phyloP scores from a whole-genome alignment of 1,139 yeast species.

The Fermentozyma sake region DNA sequence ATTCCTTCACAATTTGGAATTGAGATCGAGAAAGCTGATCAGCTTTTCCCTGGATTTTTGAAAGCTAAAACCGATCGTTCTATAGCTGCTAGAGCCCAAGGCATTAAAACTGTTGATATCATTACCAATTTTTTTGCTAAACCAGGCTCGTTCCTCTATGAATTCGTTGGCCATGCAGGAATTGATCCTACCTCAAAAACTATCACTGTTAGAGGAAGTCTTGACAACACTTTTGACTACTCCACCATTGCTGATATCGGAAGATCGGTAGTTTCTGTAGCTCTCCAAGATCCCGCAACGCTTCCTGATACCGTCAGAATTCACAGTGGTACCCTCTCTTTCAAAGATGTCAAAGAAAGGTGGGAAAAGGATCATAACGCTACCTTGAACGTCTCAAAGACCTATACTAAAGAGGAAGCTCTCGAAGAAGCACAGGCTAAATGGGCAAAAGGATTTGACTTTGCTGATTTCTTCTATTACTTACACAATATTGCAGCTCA shows the following conservation, averaged over 20 bases:
- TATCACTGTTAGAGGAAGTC: conserved; percentile 41
- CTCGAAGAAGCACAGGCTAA: conserved; percentile 24
- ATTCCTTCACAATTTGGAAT: conserved; percentile 63
- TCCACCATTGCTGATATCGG: conserved; percentile 47
- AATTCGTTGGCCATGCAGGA: conserved; percentile 34
- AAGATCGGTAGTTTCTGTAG: conserved; percentile 29
- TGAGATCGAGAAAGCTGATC: conserved; percentile 25
- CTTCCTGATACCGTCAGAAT: conserved; percentile 47
- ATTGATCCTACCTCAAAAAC: conserved; percentile 28
- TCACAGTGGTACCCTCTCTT: conserved; percentile 36
- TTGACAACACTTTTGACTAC: conserved; percentile 26
- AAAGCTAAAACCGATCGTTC: conserved; percentile 36
- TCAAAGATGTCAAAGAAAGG: conserved; percentile 32
- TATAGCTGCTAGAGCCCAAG: conserved; percentile 33
- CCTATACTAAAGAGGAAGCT: conserved; percentile 26
- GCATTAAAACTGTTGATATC: conserved; percentile 51
- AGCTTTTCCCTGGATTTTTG: conserved; percentile 31
- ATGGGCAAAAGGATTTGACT: conserved; percentile 27
- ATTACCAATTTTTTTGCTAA: conserved; percentile 41
- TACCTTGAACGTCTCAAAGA: conserved; percentile 24
- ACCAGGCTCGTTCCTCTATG: conserved; percentile 34
- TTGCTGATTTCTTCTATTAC: conserved; percentile 22
- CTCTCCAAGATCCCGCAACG: conserved; percentile 27
- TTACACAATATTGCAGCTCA: conserved; percentile 27
- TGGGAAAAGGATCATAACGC: conserved; percentile 40